Base-by-base conservation (phyloP, 169 alveolate genomes). In the Prorocentrum cordatum region DNA sequence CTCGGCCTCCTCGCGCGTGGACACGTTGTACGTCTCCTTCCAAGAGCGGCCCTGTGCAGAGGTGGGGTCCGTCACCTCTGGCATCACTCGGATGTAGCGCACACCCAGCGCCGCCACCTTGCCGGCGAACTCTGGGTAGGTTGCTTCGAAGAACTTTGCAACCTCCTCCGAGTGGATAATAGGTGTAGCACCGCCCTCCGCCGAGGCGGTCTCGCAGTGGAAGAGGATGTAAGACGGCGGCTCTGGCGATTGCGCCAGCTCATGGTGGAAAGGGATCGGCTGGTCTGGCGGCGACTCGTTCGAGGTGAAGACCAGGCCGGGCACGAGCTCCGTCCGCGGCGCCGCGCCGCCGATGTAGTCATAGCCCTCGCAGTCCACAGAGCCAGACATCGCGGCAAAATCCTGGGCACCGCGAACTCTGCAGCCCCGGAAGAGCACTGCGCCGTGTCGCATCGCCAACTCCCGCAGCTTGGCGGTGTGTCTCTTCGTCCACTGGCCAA, bases 31-130 rank as follows among this genome's bases (percentile, higher is more conserved):
- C 45, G 72, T 26, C 72, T 62, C 72, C 39, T 38, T 42, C 72
- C 72, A 62, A 26, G 72, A 62, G 45, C 72, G 72, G 39, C 72
- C 72, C 72, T 62, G 72, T 38, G 72, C 72, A 16, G 72, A 62
- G 9, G 45, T 62, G 20, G 72, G 72, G 31, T 62, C 72, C 10
- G 72, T 62, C 18, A 62, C 72, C 45, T 62, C 72, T 10, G 72
- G 72, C 72, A 62, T 62, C 27, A 42, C 31, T 22, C 72, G 72
- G 29, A 62, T 62, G 72, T 62, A 62, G 42, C 72, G 72, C 47
- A 62, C 72, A 14, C 72, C 72, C 24, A 31, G 27, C 45, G 72
- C 45, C 42, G 27, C 45, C 9, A 62, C 72, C 72, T 62, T 26
- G 72, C 72, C n/a, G 14, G 72, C 72, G 32, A 62, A 62, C 27